Base-by-base conservation (phyloP, 768 basidiomycete genomes). In the Mrakia blollopis region DNA sequence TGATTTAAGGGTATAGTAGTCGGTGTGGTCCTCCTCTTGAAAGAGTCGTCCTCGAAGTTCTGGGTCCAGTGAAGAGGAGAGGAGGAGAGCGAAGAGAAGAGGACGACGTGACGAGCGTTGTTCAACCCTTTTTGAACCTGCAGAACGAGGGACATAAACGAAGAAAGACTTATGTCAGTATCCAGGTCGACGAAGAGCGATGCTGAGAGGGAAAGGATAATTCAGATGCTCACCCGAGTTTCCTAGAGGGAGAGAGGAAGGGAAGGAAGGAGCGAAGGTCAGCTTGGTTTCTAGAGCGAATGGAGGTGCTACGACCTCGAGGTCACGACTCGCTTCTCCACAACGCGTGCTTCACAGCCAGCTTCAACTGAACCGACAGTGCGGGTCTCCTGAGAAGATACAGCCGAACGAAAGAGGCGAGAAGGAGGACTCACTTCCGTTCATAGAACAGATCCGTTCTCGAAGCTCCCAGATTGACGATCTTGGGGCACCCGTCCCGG, bases 401-500 rank as follows among this genome's bases (percentile, higher is more conserved):
- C 13, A 37, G 3, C 6, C 25, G 39, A 70, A 39, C 25, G 30
- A 8, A 47, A 4, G 37, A 47, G 10, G 52, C 25, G 28, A 32
- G 35, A 32, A 32, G 28, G 25, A 65, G 14, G 25, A 75, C 75
- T 69, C 37, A 76, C 75, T 77, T 77, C 67, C 76, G 57, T 73
- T 77, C 76, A 50, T 77, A 77, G 72, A 77, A 77, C 37, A 77
- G 72, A 54, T 77, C 76, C 67, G 93, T 96, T 81, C 93, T 87
- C 81, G 92, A 92, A 13, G 94, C 94, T 76, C 94, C 94, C n/a
- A 97, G 87, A 82, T 97, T 96, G 79, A 96, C 93, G 81, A 96
- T 94, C 88, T 98, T 98, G 11, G 94, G 94, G 86, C 97, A 99
- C 0, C 97, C 97, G 84, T 99, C 97, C 50, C 97, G 87, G 81